Evolutionary conservation across 768 basidiomycete genomes (phyloP).

Genomic region (Collybia nuda): DNA sequence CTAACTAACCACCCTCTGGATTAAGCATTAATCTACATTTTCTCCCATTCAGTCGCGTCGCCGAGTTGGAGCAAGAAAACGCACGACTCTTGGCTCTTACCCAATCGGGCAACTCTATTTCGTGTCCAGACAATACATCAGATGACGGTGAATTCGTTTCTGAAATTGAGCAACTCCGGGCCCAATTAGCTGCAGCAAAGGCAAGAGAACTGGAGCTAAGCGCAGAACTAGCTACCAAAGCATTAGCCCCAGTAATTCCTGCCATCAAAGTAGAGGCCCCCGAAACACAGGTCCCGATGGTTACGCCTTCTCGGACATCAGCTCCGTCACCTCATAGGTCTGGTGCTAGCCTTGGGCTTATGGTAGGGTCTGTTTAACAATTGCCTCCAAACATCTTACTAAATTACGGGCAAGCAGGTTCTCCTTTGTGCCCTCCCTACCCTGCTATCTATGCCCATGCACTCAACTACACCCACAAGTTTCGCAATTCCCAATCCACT

Average conservation of each 20-base stretch:
- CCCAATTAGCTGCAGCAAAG: conserved; percentile 61
- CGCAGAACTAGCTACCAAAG: conserved; percentile 53
- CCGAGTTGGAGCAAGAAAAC: conserved; percentile 84
- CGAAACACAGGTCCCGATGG: conserved; percentile 49
- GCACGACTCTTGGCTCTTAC: conserved; percentile 65
- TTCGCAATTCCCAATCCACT: conserved; percentile 55
- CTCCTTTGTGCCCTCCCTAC: conserved; percentile 77
- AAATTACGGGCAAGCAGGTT: conserved; percentile 47
- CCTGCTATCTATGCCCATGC: conserved; percentile 66
- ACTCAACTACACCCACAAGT: conserved; percentile 51
- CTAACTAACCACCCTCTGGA: conserved; percentile 7
- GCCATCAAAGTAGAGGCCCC: conserved; percentile 59
- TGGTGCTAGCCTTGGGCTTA: conserved; percentile 66
- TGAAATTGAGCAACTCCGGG: conserved; percentile 66
- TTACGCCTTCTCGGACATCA: conserved; percentile 38
- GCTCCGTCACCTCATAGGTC: conserved; percentile 52
- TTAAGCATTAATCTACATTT: conserved; percentile 9
- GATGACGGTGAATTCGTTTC: conserved; percentile 43
- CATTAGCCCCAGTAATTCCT: conserved; percentile 23
- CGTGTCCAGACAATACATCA: conserved; percentile 19
- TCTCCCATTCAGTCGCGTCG: conserved; percentile 63
- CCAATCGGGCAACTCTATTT: conserved; percentile 32
- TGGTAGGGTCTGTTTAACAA: conserved; percentile 47
- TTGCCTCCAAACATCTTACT: conserved; percentile 9
- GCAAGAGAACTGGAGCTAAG: conserved; percentile 68